Conservation (phyloP, 768 basidiomycete genomes). For the Tulasnella sp. region DNA sequence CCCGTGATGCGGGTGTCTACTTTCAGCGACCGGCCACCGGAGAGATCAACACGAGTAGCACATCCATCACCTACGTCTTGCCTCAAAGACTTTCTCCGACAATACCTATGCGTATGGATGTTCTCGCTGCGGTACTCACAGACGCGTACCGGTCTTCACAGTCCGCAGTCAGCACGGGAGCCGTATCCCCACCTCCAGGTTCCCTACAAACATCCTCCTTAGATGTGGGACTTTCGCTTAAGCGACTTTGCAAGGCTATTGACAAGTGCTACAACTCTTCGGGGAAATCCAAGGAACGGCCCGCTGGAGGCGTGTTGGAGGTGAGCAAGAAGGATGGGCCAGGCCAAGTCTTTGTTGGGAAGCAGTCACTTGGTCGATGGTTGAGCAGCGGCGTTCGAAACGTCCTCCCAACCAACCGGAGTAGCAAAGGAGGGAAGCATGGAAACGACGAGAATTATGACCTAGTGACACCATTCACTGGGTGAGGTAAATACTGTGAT, state of each 20-base stretch:
- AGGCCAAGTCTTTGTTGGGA: too few species aligned
- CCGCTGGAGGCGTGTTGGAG: too few species aligned
- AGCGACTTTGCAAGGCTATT: conserved; percentile 10
- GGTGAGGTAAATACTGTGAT: too few species aligned
- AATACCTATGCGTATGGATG: conserved; percentile 2
- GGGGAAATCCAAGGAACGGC: background rate
- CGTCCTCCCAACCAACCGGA: too few species aligned
- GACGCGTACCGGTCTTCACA: conserved; percentile 9
- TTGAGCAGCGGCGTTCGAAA: too few species aligned
- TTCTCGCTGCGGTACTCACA: background rate
- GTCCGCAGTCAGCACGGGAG: background rate
- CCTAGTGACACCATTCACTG: too few species aligned
- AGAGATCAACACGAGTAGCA: background rate
- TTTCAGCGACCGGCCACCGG: background rate
- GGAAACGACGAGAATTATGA: too few species aligned
- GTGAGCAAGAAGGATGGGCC: too few species aligned
- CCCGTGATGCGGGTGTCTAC: conserved; percentile 28
- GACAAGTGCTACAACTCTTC: conserved; percentile 9
- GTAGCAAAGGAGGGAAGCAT: too few species aligned
- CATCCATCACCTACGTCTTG: background rate
- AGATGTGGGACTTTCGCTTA: conserved; percentile 4
- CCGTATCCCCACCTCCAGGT: background rate
- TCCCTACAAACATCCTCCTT: background rate
- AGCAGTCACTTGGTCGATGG: too few species aligned
- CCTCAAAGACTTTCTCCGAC: background rate